Percentiles rank a stretch among this genome's conserved stretches.
These are phyloP conservation scores for Stephania yunnanensis DNA, from an alignment of 164 flowering plant genomes.

Conservation along the genomic window DNA sequence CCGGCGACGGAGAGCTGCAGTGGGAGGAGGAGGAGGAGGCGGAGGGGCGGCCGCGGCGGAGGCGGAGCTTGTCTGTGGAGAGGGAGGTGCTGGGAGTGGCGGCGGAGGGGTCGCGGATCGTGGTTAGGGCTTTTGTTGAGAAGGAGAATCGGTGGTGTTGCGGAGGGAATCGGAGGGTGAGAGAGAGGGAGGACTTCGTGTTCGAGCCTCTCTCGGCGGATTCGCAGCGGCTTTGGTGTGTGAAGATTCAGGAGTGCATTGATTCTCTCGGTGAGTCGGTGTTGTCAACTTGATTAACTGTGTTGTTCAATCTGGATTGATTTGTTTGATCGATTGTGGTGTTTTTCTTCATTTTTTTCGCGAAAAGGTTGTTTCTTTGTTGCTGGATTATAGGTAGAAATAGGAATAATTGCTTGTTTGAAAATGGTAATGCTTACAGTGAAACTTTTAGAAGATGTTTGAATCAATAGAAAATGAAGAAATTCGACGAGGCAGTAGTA, in stretches of 20 bases:
- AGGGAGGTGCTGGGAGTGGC: conserved; percentile 68
- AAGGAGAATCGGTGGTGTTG: conserved; percentile 31
- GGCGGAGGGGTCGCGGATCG: conserved; percentile 41
- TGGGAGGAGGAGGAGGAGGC: conserved; percentile 39
- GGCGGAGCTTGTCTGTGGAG: conserved; percentile 48
- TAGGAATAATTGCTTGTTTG: too few species aligned
- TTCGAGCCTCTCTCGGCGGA: conserved; percentile 51
- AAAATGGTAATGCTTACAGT: too few species aligned
- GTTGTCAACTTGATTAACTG: too few species aligned
- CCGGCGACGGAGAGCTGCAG: conserved; percentile 45
- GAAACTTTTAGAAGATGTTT: too few species aligned
- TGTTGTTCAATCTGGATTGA: too few species aligned
- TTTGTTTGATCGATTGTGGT: background rate
- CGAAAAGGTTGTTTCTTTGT: background rate
- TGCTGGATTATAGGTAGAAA: background rate
- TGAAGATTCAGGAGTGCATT: conserved; percentile 42
- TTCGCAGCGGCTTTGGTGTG: conserved; percentile 40
- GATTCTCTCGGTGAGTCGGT: conserved; percentile 53
- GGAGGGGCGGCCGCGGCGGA: background rate
- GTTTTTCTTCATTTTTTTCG: background rate
- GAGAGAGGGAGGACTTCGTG: conserved; percentile 47
- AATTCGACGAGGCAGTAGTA: too few species aligned
- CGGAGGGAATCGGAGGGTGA: conserved; percentile 12
- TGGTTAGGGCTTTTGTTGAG: conserved; percentile 47
- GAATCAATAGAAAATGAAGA: too few species aligned